phyloP scores from a whole-genome alignment of 306 rosid species.

The Hippophae rhamnoides region DNA sequence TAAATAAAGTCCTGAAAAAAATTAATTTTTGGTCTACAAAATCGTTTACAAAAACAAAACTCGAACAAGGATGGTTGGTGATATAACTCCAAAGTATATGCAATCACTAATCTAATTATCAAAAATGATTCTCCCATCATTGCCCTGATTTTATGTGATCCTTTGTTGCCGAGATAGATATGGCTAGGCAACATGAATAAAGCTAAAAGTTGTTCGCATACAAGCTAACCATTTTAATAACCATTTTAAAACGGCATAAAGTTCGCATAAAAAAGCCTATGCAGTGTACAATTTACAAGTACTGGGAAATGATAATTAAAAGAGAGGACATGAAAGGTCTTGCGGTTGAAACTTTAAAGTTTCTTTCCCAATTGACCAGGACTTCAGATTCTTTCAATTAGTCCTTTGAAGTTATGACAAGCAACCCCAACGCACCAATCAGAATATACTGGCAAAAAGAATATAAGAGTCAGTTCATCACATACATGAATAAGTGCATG shows the following conservation, averaged over 20 bases:
- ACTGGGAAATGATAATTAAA: not conserved
- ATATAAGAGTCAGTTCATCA: slow-evolving; percentile 1
- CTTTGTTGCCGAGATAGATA: not conserved
- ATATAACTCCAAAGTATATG: too few relatives aligned
- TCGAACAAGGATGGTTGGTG: too few relatives aligned
- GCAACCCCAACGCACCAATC: slow-evolving; percentile 69
- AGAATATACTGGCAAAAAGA: slow-evolving; percentile 53
- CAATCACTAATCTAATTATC: not conserved
- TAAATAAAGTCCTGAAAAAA: too few relatives aligned
- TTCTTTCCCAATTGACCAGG: slow-evolving; percentile 7
- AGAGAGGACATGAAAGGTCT: slow-evolving; percentile 19
- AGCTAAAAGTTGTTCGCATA: not conserved
- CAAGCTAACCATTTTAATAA: not conserved
- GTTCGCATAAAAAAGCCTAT: too few relatives aligned
- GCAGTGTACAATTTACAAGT: too few relatives aligned
- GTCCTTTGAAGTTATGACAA: slow-evolving; percentile 70
- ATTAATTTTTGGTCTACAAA: too few relatives aligned
- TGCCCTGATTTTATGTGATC: not conserved
- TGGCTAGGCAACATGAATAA: not conserved
- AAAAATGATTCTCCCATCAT: not conserved
- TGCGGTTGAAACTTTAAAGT: slow-evolving; percentile 13
- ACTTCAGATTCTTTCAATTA: slow-evolving; percentile 23
- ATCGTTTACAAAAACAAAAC: too few relatives aligned
- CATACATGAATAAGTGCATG: not conserved
- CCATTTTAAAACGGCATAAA: not conserved